phyloP scores from a whole-genome alignment of 2,329 filamentous ascomycete species.

The Colletotrichum sp. region DNA sequence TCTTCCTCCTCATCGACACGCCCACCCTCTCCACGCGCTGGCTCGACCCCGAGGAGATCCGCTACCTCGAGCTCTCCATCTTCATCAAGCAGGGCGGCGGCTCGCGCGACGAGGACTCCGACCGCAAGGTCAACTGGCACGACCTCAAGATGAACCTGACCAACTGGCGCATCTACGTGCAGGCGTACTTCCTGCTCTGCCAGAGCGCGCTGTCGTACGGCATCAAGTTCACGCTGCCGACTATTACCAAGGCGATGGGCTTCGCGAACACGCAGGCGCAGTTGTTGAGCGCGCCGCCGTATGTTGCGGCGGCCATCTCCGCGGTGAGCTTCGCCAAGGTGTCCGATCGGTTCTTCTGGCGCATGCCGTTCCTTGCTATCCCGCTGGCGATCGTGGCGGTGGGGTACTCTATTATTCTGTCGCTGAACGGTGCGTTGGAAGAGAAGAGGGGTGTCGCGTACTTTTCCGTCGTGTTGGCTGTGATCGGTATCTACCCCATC shows the following conservation, averaged over 20 bases:
- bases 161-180: constrained; percentile 39
- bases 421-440: constrained; percentile 1
- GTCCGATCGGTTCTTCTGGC: constrained; percentile 68
- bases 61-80: constrained; percentile 33
- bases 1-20: constrained; percentile 28
- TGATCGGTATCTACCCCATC: constrained; percentile 22
- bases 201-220: constrained; percentile 36
- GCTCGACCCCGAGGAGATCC: constrained; percentile 25
- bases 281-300: constrained; percentile 28
- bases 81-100: constrained; percentile 32
- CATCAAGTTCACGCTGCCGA: constrained; percentile 41
- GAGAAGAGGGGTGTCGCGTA: constrained; percentile 13
- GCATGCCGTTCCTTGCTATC: constrained; percentile 51
- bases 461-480: constrained; percentile 19
- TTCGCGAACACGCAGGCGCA: constrained; percentile 35
- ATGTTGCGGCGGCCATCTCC: constrained; percentile 36
- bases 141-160: constrained; percentile 31
- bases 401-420: constrained; percentile 19
- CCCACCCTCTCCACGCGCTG: constrained; percentile 27
- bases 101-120: constrained; percentile 23
- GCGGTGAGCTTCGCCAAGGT: constrained; percentile 69
- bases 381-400: constrained; percentile 19
- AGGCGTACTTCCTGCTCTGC: constrained; percentile 35
- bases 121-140: constrained; percentile 25
- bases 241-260: constrained; percentile 38